Percentiles rank a stretch among this genome's conserved stretches.
phyloP scores from a whole-genome alignment of 192 early-diverging fungal genomes.

The Backusella parvicylindrica region DNA sequence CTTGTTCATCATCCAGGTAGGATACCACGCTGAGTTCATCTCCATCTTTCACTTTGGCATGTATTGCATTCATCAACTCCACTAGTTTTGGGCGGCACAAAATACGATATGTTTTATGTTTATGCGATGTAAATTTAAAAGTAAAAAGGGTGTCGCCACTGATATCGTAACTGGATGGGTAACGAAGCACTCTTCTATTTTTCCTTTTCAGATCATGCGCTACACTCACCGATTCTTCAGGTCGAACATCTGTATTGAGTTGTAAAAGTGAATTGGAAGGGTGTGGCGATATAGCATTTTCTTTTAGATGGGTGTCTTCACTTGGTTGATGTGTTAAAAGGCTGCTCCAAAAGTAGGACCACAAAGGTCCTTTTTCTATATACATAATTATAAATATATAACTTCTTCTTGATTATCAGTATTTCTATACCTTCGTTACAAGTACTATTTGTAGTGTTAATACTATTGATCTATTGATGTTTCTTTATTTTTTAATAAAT shows the following conservation, averaged over 20 bases:
- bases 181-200: not conserved
- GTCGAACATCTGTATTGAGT: not conserved
- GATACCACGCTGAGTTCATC: not conserved
- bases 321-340: not conserved
- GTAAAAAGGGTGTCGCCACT: not conserved
- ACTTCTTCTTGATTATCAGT: not conserved
- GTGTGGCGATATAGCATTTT: not conserved
- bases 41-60: not conserved
- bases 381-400: not conserved
- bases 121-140: not conserved
- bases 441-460: not conserved
- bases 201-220: not conserved
- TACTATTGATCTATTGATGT: not conserved
- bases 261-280: not conserved
- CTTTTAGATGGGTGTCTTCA: not conserved
- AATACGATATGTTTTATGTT: not conserved
- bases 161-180: not conserved
- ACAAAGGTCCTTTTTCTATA: not conserved
- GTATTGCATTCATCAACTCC: not conserved
- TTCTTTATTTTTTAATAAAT: not conserved
- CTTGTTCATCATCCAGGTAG: not conserved
- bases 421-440: not conserved
- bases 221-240: not conserved
- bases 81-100: not conserved
- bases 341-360: not conserved